These are phyloP conservation scores for Talaromyces sp. DNA, from an alignment of 2,329 filamentous ascomycete species.

Conservation along the genomic window DNA sequence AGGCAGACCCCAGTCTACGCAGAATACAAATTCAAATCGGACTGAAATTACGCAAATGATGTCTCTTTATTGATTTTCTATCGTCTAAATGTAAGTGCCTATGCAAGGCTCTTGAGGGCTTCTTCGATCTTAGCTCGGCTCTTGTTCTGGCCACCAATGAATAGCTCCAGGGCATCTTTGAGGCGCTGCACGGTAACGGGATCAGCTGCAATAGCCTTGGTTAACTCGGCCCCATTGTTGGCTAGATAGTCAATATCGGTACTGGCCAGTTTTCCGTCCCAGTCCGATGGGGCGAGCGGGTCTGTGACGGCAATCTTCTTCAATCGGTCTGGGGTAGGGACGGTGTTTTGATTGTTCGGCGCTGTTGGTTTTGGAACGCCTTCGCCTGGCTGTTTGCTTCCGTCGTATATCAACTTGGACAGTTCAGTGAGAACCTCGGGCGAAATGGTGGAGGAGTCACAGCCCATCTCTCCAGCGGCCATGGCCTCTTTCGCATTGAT, in stretches of 20 bases:
- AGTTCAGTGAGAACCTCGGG: background rate
- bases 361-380: constrained; percentile 37
- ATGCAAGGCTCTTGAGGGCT: background rate
- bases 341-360: constrained; percentile 33
- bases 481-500: background rate
- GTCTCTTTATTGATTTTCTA: background rate
- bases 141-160: background rate
- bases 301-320: constrained; percentile 33
- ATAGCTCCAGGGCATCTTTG: background rate
- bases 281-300: constrained; percentile 25
- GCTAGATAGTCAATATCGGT: constrained; percentile 44
- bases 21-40: background rate
- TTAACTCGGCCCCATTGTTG: constrained; percentile 38
- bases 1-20: background rate
- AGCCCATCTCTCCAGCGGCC: background rate
- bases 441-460: background rate
- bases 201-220: constrained; percentile 29
- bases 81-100: background rate
- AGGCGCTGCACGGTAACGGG: background rate
- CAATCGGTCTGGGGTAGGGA: constrained; percentile 17
- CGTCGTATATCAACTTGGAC: background rate
- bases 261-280: constrained; percentile 24
- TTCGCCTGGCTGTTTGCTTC: constrained; percentile 6
- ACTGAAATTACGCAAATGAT: background rate
- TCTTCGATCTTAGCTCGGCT: background rate